Conservation (phyloP, 306 rosid genomes). For the Cicer arietinum region DNA sequence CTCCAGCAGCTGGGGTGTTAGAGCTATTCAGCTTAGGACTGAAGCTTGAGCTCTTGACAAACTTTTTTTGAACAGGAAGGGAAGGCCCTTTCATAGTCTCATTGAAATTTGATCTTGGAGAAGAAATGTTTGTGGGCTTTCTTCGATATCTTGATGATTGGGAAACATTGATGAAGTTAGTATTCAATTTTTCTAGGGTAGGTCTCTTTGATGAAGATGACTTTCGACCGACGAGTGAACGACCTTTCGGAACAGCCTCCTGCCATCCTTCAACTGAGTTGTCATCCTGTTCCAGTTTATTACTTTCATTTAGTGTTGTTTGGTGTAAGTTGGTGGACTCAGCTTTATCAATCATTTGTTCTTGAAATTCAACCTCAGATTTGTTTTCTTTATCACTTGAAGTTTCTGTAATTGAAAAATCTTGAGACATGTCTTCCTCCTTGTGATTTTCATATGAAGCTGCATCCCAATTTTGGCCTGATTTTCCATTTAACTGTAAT, state of each 20-base stretch:
- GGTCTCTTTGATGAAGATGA: slow-evolving; percentile 82
- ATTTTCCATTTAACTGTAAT: slow-evolving; percentile 84
- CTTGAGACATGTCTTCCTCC: slow-evolving; percentile 60
- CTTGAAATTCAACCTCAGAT: slow-evolving; percentile 60
- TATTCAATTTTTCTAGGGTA: slow-evolving; percentile 83
- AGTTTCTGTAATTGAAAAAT: slow-evolving; percentile 56
- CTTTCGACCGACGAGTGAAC: slow-evolving; percentile 78
- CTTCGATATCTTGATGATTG: slow-evolving; percentile 74
- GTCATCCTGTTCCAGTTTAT: slow-evolving; percentile 62
- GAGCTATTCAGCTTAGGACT: slow-evolving; percentile 68
- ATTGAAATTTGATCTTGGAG: slow-evolving; percentile 62
- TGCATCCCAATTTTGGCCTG: slow-evolving; percentile 68
- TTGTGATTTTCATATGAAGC: slow-evolving; percentile 69
- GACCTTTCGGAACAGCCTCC: slow-evolving; percentile 94
- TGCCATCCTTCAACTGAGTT: slow-evolving; percentile 95
- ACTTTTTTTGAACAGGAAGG: slow-evolving; percentile 61
- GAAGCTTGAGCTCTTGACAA: slow-evolving; percentile 79
- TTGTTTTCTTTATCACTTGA: slow-evolving; percentile 87
- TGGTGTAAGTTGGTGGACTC: slow-evolving; percentile 60
- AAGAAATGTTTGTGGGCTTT: slow-evolving; percentile 63
- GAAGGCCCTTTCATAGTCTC: slow-evolving; percentile 63
- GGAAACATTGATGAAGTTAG: slow-evolving; percentile 72
- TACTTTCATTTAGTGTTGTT: slow-evolving; percentile 44
- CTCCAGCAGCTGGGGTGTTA: slow-evolving; percentile 48
- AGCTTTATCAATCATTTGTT: slow-evolving; percentile 55